Conservation (phyloP, 441 rosid species). For the Populus tomentosa region DNA sequence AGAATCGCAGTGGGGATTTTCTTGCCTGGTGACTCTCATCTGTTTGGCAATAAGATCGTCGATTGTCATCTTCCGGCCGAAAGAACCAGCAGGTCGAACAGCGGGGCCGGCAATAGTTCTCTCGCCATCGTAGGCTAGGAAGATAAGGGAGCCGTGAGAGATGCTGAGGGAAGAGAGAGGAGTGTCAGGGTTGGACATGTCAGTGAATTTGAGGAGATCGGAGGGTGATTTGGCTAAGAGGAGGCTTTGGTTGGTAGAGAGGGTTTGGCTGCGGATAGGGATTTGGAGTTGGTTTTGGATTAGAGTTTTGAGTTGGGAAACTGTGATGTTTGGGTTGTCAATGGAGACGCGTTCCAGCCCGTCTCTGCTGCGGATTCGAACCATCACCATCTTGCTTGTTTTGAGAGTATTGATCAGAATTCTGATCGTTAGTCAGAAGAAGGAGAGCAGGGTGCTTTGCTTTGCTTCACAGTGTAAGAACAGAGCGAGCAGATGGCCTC, state of each 20-base stretch:
- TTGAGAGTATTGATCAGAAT: neutral
- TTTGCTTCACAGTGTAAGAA: neutral
- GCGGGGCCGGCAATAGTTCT: slow-evolving; percentile 67
- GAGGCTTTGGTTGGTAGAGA: slow-evolving; percentile 72
- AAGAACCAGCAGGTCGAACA: slow-evolving; percentile 75
- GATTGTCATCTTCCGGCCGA: slow-evolving; percentile 97
- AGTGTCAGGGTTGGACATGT: slow-evolving; percentile 64
- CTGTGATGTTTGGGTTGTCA: slow-evolving; percentile 44
- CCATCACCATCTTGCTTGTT: slow-evolving; percentile 45
- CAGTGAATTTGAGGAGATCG: slow-evolving; percentile 50
- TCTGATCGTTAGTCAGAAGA: neutral
- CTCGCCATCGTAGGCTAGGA: slow-evolving; percentile 73
- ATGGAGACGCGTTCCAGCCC: slow-evolving; percentile 80
- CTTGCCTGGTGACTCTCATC: slow-evolving; percentile 83
- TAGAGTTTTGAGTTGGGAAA: slow-evolving; percentile 71
- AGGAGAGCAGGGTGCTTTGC: neutral
- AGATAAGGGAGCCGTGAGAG: slow-evolving; percentile 74
- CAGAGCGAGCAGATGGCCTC: neutral
- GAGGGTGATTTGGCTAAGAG: slow-evolving; percentile 58
- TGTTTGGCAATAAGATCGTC: slow-evolving; percentile 90
- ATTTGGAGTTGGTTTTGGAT: slow-evolving; percentile 79
- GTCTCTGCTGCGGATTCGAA: slow-evolving; percentile 91
- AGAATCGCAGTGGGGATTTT: slow-evolving; percentile 72
- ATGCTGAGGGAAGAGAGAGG: slow-evolving; percentile 56
- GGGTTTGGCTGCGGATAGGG: slow-evolving; percentile 70